Conservation (phyloP, 1,139 yeast species). For the Protomyces lactucae-debilis region DNA sequence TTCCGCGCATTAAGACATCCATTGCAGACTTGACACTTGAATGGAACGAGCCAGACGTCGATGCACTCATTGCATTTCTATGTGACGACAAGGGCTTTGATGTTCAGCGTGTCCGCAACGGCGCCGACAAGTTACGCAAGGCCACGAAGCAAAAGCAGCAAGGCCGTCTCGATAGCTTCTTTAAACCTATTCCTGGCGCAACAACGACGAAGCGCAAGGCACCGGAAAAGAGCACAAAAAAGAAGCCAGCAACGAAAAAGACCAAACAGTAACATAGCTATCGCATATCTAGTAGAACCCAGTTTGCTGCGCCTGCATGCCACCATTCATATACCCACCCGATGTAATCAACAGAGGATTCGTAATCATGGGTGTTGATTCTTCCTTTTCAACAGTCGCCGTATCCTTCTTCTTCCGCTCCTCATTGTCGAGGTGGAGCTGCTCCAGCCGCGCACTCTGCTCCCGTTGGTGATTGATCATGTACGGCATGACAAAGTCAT, state of each 20-base stretch:
- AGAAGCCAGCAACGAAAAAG: constrained; percentile 17
- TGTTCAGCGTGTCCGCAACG: constrained; percentile 84
- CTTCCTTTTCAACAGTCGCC: constrained; percentile 51
- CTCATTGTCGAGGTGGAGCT: constrained; percentile 64
- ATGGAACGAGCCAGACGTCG: constrained; percentile 73
- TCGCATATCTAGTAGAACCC: constrained; percentile 35
- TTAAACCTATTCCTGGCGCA: constrained; percentile 55
- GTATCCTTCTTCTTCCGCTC: constrained; percentile 58
- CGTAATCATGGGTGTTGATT: constrained; percentile 41
- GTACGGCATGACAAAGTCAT: constrained; percentile 82
- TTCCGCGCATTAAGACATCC: constrained; percentile 36
- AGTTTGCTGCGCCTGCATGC: constrained; percentile 27
- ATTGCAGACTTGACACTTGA: constrained; percentile 57
- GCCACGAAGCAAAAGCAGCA: constrained; percentile 82
- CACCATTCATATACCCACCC: constrained; percentile 35
- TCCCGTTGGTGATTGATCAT: constrained; percentile 74
- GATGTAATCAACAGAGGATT: constrained; percentile 37
- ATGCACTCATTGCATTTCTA: constrained; percentile 65
- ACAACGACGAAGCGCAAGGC: constrained; percentile 12
- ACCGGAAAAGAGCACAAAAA: constrained; percentile 35
- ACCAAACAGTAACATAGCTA: constrained; percentile 3
- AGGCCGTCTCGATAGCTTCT: constrained; percentile 88
- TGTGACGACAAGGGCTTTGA: constrained; percentile 78
- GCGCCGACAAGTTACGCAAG: constrained; percentile 78
- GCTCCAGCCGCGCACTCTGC: constrained; percentile 62